Evolutionary conservation across 2,329 filamentous ascomycete genomes (phyloP).

Genomic region (Hyphodiscus sp.): DNA sequence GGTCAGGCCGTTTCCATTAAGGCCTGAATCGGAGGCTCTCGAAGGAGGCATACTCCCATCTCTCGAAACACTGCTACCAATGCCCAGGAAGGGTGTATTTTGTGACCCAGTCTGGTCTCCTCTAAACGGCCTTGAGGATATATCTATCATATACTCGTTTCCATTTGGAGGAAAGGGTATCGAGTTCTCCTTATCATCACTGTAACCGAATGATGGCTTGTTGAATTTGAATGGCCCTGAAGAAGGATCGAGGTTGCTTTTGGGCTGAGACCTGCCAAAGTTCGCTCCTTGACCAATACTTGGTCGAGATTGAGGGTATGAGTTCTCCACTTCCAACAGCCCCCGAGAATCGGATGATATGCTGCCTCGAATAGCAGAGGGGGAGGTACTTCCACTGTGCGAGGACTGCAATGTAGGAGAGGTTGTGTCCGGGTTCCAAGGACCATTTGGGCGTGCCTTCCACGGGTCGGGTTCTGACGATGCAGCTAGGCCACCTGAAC

Average conservation of each 20-base stretch:
- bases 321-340: slow-evolving; percentile 38
- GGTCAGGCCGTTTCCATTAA: slow-evolving; percentile 17
- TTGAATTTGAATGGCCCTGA: slow-evolving; percentile 36
- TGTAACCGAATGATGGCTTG: slow-evolving; percentile 23
- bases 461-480: slow-evolving; percentile 64
- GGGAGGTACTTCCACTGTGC: slow-evolving; percentile 47
- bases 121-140: slow-evolving; percentile 15
- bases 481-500: slow-evolving; percentile 62
- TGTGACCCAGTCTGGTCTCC: slow-evolving; percentile 31
- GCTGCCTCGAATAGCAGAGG: slow-evolving; percentile 47
- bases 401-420: slow-evolving; percentile 39
- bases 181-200: slow-evolving; percentile 29
- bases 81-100: slow-evolving; percentile 37
- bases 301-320: slow-evolving; percentile 36
- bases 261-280: slow-evolving; percentile 31
- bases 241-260: slow-evolving; percentile 40
- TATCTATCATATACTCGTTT: slow-evolving; percentile 24
- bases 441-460: slow-evolving; percentile 42
- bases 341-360: slow-evolving; percentile 33
- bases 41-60: slow-evolving; percentile 51
- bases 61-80: slow-evolving; percentile 41
- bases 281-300: slow-evolving; percentile 37
- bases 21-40: slow-evolving; percentile 42
- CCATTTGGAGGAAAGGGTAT: slow-evolving; percentile 14
- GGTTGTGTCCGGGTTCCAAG: slow-evolving; percentile 52